These are phyloP conservation scores for Luffa aegyptiaca DNA, from an alignment of 306 rosid genomes.

Conservation along the genomic window DNA sequence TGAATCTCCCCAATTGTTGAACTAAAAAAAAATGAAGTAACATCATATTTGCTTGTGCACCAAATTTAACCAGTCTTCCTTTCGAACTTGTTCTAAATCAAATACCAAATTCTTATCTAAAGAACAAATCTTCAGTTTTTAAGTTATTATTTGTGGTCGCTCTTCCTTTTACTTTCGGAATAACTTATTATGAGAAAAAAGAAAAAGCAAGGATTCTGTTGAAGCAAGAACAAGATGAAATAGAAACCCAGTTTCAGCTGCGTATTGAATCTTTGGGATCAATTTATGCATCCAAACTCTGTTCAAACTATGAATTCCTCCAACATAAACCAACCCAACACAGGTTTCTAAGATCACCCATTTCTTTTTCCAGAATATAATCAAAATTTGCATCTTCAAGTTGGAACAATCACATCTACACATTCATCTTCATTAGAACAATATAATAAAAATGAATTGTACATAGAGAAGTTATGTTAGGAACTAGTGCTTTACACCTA, in stretches of 20 bases:
- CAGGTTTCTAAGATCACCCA: neutral
- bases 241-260: neutral
- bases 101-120: neutral
- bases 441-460: neutral
- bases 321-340: neutral
- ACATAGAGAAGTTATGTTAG: constrained; percentile 4
- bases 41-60: neutral
- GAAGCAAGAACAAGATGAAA: neutral
- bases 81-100: neutral
- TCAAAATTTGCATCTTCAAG: neutral
- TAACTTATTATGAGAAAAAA: neutral
- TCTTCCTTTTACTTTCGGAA: neutral
- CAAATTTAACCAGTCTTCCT: neutral
- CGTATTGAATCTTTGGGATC: neutral
- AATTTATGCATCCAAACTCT: neutral
- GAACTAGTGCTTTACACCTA: constrained; percentile 1
- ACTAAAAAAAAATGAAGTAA: neutral
- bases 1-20: too few species aligned
- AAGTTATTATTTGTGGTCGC: neutral
- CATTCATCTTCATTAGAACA: neutral
- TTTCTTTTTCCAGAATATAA: neutral
- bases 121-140: neutral
- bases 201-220: neutral
- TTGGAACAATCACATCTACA: constrained; percentile 1
- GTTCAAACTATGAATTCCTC: neutral